Conservation (phyloP, 768 basidiomycete species). For the Kwoniella europaea region DNA sequence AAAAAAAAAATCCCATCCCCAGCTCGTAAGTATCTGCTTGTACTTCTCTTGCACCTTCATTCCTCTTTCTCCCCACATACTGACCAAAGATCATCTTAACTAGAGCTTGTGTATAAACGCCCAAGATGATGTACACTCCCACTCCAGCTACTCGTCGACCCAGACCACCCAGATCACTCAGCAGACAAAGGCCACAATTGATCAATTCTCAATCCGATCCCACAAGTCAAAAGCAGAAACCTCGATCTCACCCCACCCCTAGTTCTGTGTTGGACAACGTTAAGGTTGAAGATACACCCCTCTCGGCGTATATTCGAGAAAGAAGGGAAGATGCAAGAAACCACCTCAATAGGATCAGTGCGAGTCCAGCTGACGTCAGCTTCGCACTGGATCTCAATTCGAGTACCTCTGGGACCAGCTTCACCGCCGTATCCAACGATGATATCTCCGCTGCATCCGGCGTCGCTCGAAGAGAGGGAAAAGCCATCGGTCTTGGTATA, state of each 20-base stretch:
- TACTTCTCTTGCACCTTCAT: background rate
- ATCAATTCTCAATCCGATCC: slow-evolving; percentile 1
- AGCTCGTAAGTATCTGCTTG: background rate
- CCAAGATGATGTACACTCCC: slow-evolving; percentile 46
- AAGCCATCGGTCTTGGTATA: slow-evolving; percentile 17
- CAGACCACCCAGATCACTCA: slow-evolving; percentile 36
- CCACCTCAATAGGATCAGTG: slow-evolving; percentile 16
- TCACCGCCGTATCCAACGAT: background rate
- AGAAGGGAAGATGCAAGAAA: slow-evolving; percentile 14
- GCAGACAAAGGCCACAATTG: slow-evolving; percentile 12
- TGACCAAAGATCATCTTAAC: background rate
- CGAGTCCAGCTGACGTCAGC: slow-evolving; percentile 38
- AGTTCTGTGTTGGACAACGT: background rate
- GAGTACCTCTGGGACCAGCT: background rate
- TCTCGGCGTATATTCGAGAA: slow-evolving; percentile 3
- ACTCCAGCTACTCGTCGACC: slow-evolving; percentile 38
- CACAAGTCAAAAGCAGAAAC: background rate
- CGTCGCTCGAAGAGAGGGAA: background rate
- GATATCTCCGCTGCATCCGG: background rate
- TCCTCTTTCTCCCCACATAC: background rate
- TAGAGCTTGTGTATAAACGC: background rate
- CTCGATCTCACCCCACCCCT: background rate
- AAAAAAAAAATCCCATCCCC: background rate
- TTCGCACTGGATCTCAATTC: slow-evolving; percentile 20
- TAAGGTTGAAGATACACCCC: slow-evolving; percentile 5